phyloP scores from a whole-genome alignment of 176 grass and related monocot genomes.

The Oryza rufipogon region DNA sequence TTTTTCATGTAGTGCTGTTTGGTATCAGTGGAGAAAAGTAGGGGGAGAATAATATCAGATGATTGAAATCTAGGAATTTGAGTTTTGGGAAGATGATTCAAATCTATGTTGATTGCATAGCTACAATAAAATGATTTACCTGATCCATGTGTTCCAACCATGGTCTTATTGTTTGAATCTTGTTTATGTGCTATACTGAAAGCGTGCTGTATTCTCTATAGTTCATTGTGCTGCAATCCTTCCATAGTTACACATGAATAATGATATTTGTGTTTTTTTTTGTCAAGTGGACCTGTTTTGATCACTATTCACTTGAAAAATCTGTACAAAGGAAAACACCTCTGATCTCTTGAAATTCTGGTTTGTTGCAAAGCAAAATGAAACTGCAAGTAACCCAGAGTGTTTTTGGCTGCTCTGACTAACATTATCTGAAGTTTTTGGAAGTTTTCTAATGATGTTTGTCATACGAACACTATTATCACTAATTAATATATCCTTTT shows the following conservation, averaged over 20 bases:
- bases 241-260: neutral
- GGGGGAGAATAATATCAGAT: neutral
- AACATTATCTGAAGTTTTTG: constrained; percentile 13
- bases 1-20: neutral
- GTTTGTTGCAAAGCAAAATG: constrained; percentile 29
- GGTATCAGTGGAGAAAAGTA: neutral
- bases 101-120: neutral
- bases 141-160: neutral
- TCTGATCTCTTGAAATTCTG: constrained; percentile 12
- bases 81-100: neutral
- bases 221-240: constrained; percentile 26
- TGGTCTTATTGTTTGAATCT: neutral
- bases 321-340: constrained; percentile 9
- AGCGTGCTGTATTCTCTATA: constrained; percentile 7
- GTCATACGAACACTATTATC: constrained; percentile 14
- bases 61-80: constrained; percentile 6
- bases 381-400: constrained; percentile 27
- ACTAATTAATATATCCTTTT: constrained; percentile 43
- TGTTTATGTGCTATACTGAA: constrained; percentile 23
- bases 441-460: constrained; percentile 32
- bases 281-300: constrained; percentile 19
- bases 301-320: constrained; percentile 23
- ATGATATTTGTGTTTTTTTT: constrained; percentile 28
- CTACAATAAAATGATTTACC: neutral
- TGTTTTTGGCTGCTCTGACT: constrained; percentile 36